Evolutionary conservation across 2,329 filamentous ascomycete species (phyloP), one percentile per base, ranked within the genome.

Genomic region (Diaporthe helianthi): DNA sequence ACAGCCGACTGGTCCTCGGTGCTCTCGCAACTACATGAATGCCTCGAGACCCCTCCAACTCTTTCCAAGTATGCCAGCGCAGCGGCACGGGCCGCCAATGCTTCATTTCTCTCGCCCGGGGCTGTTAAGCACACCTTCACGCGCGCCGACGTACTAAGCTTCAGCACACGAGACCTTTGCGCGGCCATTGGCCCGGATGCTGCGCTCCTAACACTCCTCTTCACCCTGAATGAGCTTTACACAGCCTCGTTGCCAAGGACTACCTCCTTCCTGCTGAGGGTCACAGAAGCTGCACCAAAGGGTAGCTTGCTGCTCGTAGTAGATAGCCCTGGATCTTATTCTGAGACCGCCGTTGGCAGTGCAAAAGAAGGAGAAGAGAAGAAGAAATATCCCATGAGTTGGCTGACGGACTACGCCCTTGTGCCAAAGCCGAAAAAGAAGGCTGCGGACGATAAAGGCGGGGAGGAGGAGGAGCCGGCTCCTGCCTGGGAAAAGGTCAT

Each of bases 31-130:
- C 60, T 72, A 15, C 33, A 71, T 1, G 31, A 41, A n/a, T 52
- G 63, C 9, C 49, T 72, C 29, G 55, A n/a, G 19, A 72, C 69
- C 7, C 58, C 67, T 19, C 71, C 69, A 4, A 41, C 53, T 24
- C 71, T 72, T 13, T 72, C 71, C 19, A 71, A 71, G 31, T 72
- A 72, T 44, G 71, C 71, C 13, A 72, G 67, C 53, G 71, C 70
- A 2, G 36, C 60, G n/a, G 71, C 71, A 2, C 70, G 71, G 5
- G 67, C 70, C 22, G 22, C 51, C 10, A 72, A 72, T 33, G 67
- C 70, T 5, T 47, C 71, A 0, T 63, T 71, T 15, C 58, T 72
- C 17, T 68, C 65, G 5, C 46, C 65, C 19, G 44, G 60, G 4
- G 53, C 65, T 22, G 8, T 70, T 3, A 65, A 60, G 26, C 49